Percentiles rank a stretch among this genome's conserved stretches.
Evolutionary conservation across 441 rosid genomes (phyloP).

Genomic region (Sinapis alba): DNA sequence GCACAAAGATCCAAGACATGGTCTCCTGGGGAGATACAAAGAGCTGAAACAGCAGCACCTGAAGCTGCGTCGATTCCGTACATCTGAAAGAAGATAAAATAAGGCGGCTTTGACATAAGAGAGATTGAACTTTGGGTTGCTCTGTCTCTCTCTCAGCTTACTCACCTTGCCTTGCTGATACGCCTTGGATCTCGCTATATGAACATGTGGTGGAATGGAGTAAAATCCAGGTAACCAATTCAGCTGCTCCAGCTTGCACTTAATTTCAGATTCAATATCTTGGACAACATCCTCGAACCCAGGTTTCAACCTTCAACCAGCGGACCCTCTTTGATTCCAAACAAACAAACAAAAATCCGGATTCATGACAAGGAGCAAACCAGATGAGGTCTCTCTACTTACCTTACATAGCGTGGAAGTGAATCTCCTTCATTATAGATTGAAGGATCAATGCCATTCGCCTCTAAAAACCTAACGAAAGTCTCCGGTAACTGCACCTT

Average conservation of each 20-base stretch:
- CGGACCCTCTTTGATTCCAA: neutral
- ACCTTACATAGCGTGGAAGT: conserved; percentile 84
- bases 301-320: conserved; percentile 73
- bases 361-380: neutral
- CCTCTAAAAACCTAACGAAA: conserved; percentile 63
- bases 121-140: neutral
- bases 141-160: conserved; percentile 24
- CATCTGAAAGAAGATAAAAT: conserved; percentile 44
- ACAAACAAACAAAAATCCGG: neutral
- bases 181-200: conserved; percentile 70
- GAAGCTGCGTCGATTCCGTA: conserved; percentile 96
- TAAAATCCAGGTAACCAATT: conserved; percentile 77
- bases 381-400: neutral
- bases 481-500: conserved; percentile 56
- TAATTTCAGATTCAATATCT: conserved; percentile 67
- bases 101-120: neutral
- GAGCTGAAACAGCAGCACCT: conserved; percentile 80
- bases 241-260: conserved; percentile 67
- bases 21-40: conserved; percentile 72
- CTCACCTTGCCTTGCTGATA: conserved; percentile 76
- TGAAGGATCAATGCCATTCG: conserved; percentile 69
- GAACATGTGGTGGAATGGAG: conserved; percentile 71
- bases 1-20: conserved; percentile 93
- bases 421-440: conserved; percentile 57
- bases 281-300: conserved; percentile 50